phyloP scores from a whole-genome alignment of 2,329 filamentous ascomycete species.

The Gremmenia infestans region DNA sequence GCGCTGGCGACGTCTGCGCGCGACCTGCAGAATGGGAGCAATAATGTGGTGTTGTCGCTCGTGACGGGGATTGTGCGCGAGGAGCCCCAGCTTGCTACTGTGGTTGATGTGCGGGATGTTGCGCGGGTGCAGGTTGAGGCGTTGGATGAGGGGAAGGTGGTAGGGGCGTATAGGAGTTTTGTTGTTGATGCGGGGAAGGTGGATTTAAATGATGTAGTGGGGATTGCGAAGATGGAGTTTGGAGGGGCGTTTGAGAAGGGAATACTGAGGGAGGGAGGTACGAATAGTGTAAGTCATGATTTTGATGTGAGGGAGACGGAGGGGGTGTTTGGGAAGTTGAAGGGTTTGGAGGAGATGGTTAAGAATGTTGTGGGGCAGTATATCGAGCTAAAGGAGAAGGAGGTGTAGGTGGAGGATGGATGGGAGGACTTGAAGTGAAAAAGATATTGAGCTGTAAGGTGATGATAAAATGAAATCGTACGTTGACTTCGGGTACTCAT shows the following conservation, averaged over 20 bases:
- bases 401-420: not conserved
- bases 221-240: conserved; percentile 6
- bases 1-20: conserved; percentile 3
- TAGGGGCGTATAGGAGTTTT: not conserved
- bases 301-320: not conserved
- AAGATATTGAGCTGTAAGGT: too few species aligned
- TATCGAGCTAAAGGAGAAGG: conserved; percentile 7
- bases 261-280: not conserved
- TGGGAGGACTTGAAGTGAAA: too few species aligned
- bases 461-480: too few species aligned
- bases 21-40: conserved; percentile 1
- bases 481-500: too few species aligned
- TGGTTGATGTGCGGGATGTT: conserved; percentile 6
- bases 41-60: not conserved
- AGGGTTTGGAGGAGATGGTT: not conserved
- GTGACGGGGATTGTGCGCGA: not conserved
- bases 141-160: conserved; percentile 10
- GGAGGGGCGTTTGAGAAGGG: not conserved
- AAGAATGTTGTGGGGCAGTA: conserved; percentile 1
- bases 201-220: not conserved
- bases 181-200: not conserved
- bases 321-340: not conserved
- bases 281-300: not conserved
- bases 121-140: conserved; percentile 7
- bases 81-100: not conserved